Base-by-base conservation (phyloP, 2,329 filamentous ascomycete species). In the Trichophyton equinum region DNA sequence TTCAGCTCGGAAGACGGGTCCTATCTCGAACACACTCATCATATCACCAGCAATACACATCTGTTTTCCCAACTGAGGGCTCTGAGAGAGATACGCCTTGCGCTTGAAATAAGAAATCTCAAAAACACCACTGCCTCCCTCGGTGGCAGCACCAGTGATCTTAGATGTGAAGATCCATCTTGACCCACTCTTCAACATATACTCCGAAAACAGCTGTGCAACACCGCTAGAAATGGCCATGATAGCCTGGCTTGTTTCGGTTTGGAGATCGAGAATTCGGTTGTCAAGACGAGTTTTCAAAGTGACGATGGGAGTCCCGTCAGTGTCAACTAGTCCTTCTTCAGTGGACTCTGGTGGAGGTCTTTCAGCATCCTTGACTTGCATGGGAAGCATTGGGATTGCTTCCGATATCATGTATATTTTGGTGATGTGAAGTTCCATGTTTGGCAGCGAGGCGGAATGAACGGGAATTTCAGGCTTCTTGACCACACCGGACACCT, bases 51-150 rank as follows among this genome's bases (percentile, higher is more conserved):
- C 81, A 67, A 86, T 85, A 66, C 83, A 79, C 82, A 86, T 85
- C 69, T 86, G 84, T 76, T 86, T 86, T 76, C 84, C 82, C 64
- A 86, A 76, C 68, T 86, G 84, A 6, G 84, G 84, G 44, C 80
- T 83, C 68, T 86, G 84, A 1, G 84, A 83, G 46, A 86, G 76
- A 70, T 81, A 86, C 27, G 90, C 92, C 65, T 87, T 83, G 70
- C 87, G 84, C 66, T 87, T 89, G 73, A 97, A 97, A 77, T 97
- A 97, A 49, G 86, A 85, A 67, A 97, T 79, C 68, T 86, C 82
- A 74, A 99, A 97, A 46, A 97, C 92, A 71, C 92, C 95, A 67
- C 85, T 85, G 65, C 94, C 94, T 68, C 94, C 92, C 77, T 99
- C 94, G 3, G 90, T 94, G 3, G 94, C 88, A 13, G 92, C 88